A percentile compares a stretch with the other conserved stretches of the same genome.
Evolutionary conservation across 768 basidiomycete genomes (phyloP).

Genomic region (Lentinula detonsa): DNA sequence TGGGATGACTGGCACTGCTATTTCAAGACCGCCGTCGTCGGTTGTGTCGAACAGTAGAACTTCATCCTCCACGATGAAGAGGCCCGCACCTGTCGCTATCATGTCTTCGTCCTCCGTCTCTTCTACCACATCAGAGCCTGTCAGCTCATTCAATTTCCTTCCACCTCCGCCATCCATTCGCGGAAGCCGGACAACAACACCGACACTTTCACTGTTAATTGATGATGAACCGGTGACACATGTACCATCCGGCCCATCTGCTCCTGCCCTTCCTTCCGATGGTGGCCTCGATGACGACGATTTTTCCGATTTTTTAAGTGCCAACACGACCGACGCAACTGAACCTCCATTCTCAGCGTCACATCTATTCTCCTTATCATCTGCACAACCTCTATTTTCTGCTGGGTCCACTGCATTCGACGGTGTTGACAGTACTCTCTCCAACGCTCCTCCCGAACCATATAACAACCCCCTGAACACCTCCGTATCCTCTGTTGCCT

Average conservation of each 20-base stretch:
- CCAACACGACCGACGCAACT: conserved; percentile 8
- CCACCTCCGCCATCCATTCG: conserved; percentile 15
- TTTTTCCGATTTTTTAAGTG: conserved; percentile 44
- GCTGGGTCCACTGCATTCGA: neutral
- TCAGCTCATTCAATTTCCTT: conserved; percentile 9
- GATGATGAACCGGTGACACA: neutral
- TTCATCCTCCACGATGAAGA: conserved; percentile 7
- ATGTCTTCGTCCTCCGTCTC: conserved; percentile 11
- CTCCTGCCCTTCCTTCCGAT: conserved; percentile 22
- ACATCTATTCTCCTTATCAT: conserved; percentile 17
- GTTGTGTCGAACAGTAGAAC: neutral
- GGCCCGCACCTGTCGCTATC: conserved; percentile 11
- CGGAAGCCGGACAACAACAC: conserved; percentile 7
- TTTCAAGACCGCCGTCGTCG: neutral
- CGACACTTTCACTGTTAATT: conserved; percentile 11
- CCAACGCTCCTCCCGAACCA: too few species aligned
- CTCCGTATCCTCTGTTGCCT: neutral
- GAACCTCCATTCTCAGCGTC: conserved; percentile 13
- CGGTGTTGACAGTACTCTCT: neutral
- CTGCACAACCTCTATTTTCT: conserved; percentile 16
- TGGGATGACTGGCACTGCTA: neutral
- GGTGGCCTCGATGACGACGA: conserved; percentile 39
- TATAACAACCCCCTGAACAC: neutral
- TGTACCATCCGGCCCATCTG: conserved; percentile 12
- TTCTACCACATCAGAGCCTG: neutral